Evolutionary conservation across 2,329 filamentous ascomycete species (phyloP).

Genomic region (Boeremia exigua): DNA sequence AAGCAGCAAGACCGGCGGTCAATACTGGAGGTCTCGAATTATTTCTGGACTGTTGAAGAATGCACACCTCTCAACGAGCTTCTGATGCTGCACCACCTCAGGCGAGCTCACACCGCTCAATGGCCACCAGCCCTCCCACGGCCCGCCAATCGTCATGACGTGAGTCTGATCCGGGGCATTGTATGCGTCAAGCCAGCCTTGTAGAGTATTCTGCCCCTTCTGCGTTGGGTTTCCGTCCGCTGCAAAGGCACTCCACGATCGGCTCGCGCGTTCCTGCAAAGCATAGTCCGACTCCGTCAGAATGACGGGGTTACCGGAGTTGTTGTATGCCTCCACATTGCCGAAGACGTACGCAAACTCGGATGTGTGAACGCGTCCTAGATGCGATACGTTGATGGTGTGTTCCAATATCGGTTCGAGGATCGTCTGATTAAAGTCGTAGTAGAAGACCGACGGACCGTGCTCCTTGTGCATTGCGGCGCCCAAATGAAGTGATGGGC

Average conservation of each 20-base stretch:
- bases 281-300: constrained; percentile 51
- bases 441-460: constrained; percentile 55
- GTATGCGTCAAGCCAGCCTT: constrained; percentile 13
- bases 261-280: constrained; percentile 50
- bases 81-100: constrained; percentile 45
- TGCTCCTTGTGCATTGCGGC: constrained; percentile 47
- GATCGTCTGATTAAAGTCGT: constrained; percentile 63
- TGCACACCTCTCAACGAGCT: constrained; percentile 55
- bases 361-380: constrained; percentile 59
- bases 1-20: background rate
- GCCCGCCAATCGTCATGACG: constrained; percentile 50
- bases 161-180: constrained; percentile 23
- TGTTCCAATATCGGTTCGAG: constrained; percentile 53
- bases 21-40: constrained; percentile 49
- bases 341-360: constrained; percentile 62
- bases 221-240: constrained; percentile 31
- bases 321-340: constrained; percentile 51
- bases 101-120: constrained; percentile 46
- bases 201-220: constrained; percentile 20
- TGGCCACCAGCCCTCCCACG: constrained; percentile 52
- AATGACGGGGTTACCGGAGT: constrained; percentile 40
- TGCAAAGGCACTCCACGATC: constrained; percentile 58
- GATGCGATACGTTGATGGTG: constrained; percentile 42
- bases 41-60: constrained; percentile 56
- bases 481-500: constrained; percentile 55